Base-by-base conservation (phyloP, 2,329 filamentous ascomycete species). In the Conoideocrella luteorostrata region DNA sequence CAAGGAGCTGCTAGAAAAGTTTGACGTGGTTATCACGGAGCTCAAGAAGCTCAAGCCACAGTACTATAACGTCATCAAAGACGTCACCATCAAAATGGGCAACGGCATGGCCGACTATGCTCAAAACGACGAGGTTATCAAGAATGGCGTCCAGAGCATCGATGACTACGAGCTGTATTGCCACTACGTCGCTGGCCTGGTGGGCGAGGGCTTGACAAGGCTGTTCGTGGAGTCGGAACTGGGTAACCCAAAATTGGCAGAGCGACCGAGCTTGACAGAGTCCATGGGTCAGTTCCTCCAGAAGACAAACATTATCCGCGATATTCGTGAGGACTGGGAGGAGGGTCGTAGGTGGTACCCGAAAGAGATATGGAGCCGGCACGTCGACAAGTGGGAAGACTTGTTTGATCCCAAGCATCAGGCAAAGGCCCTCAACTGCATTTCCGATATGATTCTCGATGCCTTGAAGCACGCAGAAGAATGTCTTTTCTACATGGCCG, bases 51-150 rank as follows among this genome's bases (percentile, higher is more conserved):
- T 95, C 65, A 94, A 96, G 72, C 78, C 82, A 39, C 79, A 78
- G 44, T 97, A 98, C 69, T 79, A 77, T 64, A 78, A 74, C 6
- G 90, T 97, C 60, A 93, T 98, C 67, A 84, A 84, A 66, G 91
- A 97, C 56, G 95, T 97, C 60, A 88, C 89, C 24, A 72, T 82
- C 59, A 86, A 88, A 69, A 98, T 98, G 93, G 91, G 90, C 51
- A 90, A 97, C 59, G 93, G 93, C 54, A 98, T 98, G 93, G 93
- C 93, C 22, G 91, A 98, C 67, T 98, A 95, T 63, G 86, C 80
- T 32, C 74, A 86, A 53, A 93, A 94, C 56, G 83, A 87, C 12
- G 87, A 93, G 56, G 77, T 86, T 65, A 88, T 89, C 56, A 71
- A 78, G 52, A 80, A 88, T 47, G 88, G 88, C 38, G 84, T 97